phyloP scores from a whole-genome alignment of 2,329 filamentous ascomycete species.

The Diplocarpon rosae region DNA sequence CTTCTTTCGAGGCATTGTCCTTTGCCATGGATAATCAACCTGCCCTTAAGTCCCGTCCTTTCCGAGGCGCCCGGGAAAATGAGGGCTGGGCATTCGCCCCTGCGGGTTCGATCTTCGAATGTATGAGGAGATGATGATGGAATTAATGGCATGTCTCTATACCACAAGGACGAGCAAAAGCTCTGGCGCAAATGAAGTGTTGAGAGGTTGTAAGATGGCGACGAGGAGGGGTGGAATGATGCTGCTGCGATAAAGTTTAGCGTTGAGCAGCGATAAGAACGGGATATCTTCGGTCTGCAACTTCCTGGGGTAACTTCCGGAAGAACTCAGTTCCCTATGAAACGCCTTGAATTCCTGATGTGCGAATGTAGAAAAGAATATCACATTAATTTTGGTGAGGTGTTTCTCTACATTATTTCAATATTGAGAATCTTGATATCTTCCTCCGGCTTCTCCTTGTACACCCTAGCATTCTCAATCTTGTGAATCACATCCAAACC shows the following conservation, averaged over 20 bases:
- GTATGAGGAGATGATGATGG: neutral
- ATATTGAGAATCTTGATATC: conserved; percentile 98
- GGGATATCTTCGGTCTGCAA: too few species aligned
- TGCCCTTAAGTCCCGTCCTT: neutral
- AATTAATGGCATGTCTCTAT: too few species aligned
- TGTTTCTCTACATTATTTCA: conserved; percentile 24
- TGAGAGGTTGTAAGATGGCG: neutral
- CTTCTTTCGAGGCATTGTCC: conserved; percentile 52
- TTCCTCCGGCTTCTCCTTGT: conserved; percentile 86
- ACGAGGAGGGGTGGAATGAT: too few species aligned
- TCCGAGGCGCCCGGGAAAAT: neutral
- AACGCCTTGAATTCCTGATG: neutral
- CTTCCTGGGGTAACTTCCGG: too few species aligned
- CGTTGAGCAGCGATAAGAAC: too few species aligned
- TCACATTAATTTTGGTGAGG: neutral
- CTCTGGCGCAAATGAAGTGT: too few species aligned
- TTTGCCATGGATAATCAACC: neutral
- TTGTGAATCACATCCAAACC: conserved; percentile 90
- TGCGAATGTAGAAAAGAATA: neutral
- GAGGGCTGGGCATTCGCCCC: neutral
- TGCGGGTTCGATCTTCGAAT: neutral
- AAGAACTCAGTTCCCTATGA: neutral
- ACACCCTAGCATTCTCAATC: conserved; percentile 83
- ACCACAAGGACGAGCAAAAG: too few species aligned
- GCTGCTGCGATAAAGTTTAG: too few species aligned